phyloP scores from a whole-genome alignment of 352 stramenopile species.

The Peronosclerospora sorghi region DNA sequence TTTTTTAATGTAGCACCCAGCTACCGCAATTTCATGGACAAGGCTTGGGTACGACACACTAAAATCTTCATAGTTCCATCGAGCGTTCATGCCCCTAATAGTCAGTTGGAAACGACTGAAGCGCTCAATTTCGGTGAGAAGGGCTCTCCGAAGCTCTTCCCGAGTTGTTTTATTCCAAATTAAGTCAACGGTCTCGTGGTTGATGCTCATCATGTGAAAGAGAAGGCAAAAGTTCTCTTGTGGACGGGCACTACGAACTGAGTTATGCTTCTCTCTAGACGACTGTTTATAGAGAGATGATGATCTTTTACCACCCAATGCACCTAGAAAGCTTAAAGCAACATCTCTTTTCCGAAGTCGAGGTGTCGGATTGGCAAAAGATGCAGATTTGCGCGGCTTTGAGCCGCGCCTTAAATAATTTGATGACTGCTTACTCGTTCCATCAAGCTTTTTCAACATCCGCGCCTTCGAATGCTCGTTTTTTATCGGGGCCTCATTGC shows the following conservation, averaged over 20 bases:
- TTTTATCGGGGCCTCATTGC: slow-evolving; percentile 38
- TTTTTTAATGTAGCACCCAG: slow-evolving; percentile 83
- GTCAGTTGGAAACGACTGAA: slow-evolving; percentile 71
- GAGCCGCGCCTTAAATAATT: slow-evolving; percentile 8
- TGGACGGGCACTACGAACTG: slow-evolving; percentile 15
- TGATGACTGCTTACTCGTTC: slow-evolving; percentile 3
- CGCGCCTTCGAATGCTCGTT: slow-evolving; percentile 47
- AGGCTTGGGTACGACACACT: slow-evolving; percentile 85
- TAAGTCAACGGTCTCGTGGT: slow-evolving; percentile 87
- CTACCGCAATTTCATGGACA: slow-evolving; percentile 76
- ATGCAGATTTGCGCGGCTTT: slow-evolving; percentile 8
- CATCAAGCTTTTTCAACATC: slow-evolving; percentile 58
- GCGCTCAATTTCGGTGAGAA: slow-evolving; percentile 77
- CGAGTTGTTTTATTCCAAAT: slow-evolving; percentile 90
- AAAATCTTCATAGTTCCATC: slow-evolving; percentile 97
- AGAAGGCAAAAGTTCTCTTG: slow-evolving; percentile 91
- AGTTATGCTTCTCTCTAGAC: slow-evolving; percentile 7
- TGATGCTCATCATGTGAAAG: slow-evolving; percentile 89
- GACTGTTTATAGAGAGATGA: slow-evolving; percentile 5
- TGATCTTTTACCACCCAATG: slow-evolving; percentile 14
- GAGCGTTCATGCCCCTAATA: slow-evolving; percentile 53
- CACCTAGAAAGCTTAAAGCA: slow-evolving; percentile 35
- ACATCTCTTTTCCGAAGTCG: slow-evolving; percentile 63
- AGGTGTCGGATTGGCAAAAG: slow-evolving; percentile 2
- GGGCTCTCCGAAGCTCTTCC: slow-evolving; percentile 75